Evolutionary conservation across 352 stramenopile genomes (phyloP), one percentile per base, ranked within the genome.

Genomic region (Phytophthora cajani): DNA sequence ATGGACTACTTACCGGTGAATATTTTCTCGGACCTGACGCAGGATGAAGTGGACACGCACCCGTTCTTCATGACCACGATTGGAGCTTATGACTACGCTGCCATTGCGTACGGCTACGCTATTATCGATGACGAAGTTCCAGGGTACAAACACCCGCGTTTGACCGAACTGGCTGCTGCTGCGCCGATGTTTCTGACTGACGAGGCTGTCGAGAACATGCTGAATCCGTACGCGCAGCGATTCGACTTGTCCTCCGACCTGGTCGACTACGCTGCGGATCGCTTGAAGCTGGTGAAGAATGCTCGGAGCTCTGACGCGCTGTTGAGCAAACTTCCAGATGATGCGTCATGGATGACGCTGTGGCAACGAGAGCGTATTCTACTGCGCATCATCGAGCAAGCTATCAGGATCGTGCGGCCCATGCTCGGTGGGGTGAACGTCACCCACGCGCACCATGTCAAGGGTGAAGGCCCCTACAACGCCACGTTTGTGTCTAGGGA

Each of bases 1-100:
- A 96, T 97, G 91, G 91, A 97, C 75, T 97, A 97, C 72, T 63
- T 96, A 4, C 78, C 88, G 0, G 75, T 85, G 23, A 96, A 96
- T 67, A 86, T 95, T 32, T 93, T 87, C 23, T 94, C 87, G n/a
- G 78, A 95, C 63, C 58, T 91, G 42, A 87, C 75, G 0, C 46
- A 49, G 8, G 64, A 58, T 7, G 71, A 84, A 40, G 70, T 63
- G 0, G 75, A 66, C 33, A 82, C 60, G 0, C 84, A 90, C 52
- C 57, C 69, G 21, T 97, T 90, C 50, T 97, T 90, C 74, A 89
- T 90, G 67, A 81, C 77, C 6, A 71, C 60, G 10, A 78, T 95
- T 36, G 89, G 91, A 5, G 52, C 68, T 11, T 97, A 97, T 65
- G 89, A 97, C 81, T 84, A 81, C 33, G 88, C 76, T 5, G 85